Percentiles rank a stretch among this genome's conserved stretches.
These are phyloP conservation scores for Apiospora rasikravindrae DNA, from an alignment of 2,329 filamentous ascomycete species.

Conservation along the genomic window DNA sequence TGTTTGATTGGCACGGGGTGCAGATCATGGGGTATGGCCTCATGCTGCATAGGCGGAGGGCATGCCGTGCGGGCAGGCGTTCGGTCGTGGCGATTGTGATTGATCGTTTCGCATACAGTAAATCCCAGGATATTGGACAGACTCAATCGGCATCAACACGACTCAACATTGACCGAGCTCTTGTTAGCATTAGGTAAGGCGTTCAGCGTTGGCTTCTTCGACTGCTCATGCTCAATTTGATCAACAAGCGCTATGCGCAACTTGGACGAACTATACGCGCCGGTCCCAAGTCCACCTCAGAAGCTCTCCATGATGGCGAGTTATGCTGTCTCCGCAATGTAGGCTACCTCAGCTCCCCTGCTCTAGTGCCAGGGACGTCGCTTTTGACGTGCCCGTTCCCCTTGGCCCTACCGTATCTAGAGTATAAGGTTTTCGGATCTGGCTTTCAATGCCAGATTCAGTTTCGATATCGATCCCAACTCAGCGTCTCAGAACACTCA, in stretches of 20 bases:
- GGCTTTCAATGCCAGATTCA: background rate
- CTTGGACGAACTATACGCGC: background rate
- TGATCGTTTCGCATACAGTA: background rate
- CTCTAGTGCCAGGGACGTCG: background rate
- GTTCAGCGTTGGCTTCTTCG: background rate
- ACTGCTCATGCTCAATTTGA: background rate
- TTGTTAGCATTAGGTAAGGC: background rate
- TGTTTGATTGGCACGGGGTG: background rate
- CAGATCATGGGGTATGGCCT: slow-evolving; percentile 2
- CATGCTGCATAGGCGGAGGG: background rate
- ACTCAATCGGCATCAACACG: background rate
- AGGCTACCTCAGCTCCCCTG: background rate
- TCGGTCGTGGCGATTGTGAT: background rate
- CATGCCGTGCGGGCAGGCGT: background rate
- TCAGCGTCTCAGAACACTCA: background rate
- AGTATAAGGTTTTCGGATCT: slow-evolving; percentile 1
- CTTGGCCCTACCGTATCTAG: background rate
- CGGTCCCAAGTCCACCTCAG: background rate
- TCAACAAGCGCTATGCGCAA: slow-evolving; percentile 2
- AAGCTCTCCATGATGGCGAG: background rate
- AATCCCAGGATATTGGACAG: background rate
- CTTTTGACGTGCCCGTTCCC: background rate
- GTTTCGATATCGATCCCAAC: background rate
- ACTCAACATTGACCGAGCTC: background rate
- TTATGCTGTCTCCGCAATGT: background rate